Evolutionary conservation across 306 rosid genomes (phyloP), one percentile per base, ranked within the genome.

Genomic region (Luffa acutangula): DNA sequence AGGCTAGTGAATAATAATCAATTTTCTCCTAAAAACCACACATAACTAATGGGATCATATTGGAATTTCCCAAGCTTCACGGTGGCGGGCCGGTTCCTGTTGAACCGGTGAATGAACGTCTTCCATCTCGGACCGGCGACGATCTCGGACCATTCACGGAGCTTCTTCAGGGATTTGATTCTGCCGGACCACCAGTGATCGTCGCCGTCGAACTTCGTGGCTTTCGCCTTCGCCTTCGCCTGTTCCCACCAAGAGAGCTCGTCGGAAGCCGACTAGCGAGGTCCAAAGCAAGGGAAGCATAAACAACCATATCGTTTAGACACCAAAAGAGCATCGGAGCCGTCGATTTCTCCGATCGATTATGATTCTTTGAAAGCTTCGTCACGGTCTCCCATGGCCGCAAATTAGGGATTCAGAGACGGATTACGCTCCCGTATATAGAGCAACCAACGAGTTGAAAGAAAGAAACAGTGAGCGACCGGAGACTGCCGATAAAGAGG

Each of bases 91-190:
- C 83, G 86, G 87, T 62, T 85, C 58, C 91, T 57, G 51, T 91
- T 92, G 78, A 95, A 88, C 2, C 94, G 82, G 2, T 97, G 88
- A 6, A 95, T 93, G 82, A 95, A 93, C 9, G 97, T 95, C 83
- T 95, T 95, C 99, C 99, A 95, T 79, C 71, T 86, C 0, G 99
- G 99, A 0, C 99, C 99, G 9, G 99, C 99, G 31, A 95, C 91
- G 78, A 93, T 89, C 91, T 95, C 99, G 5, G 97, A 95, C 97
- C 97, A 88, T 85, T 90, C 93, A 2, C 99, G 91, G 34, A 95
- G 70, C 84, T 93, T 93, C 86, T 82, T 90, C 43, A 91, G 45
- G 0, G 93, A 92, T 11, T 73, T 81, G 52, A 89, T 1, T 4
- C 97, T 97, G 0, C 89, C 88, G 1, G 85, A 64, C 93, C 97